Evolutionary conservation across 805 yeast genomes (phyloP).

Genomic region (Candida peoriensis): DNA sequence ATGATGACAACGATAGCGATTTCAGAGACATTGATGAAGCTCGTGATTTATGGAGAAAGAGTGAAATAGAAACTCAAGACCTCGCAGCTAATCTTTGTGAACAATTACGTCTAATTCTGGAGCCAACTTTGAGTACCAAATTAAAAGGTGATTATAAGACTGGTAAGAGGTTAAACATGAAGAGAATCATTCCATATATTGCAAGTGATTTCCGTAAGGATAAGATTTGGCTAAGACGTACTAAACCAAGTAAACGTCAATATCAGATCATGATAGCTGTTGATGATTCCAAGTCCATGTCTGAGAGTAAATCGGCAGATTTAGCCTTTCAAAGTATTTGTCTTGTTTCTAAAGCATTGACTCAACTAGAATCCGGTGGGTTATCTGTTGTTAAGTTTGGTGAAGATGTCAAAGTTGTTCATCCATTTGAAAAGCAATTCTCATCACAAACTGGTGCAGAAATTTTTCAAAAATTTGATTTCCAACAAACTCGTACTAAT

Average conservation of each 20-base stretch:
- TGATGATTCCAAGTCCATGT: constrained; percentile 97
- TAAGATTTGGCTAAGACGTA: constrained; percentile 96
- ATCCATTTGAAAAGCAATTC: constrained; percentile 84
- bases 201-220: constrained; percentile 97
- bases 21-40: constrained; percentile 62
- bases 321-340: constrained; percentile 94
- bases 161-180: constrained; percentile 96
- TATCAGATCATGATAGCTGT: constrained; percentile 97
- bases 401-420: constrained; percentile 74
- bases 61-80: constrained; percentile 84
- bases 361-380: constrained; percentile 93
- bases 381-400: constrained; percentile 89
- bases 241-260: constrained; percentile 95
- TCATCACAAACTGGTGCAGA: constrained; percentile 77
- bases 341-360: constrained; percentile 86
- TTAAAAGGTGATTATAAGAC: constrained; percentile 93
- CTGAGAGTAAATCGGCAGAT: constrained; percentile 84
- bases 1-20: constrained; percentile 21
- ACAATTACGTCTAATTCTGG: constrained; percentile 86
- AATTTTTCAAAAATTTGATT: constrained; percentile 83
- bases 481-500: constrained; percentile 84
- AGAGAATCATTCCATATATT: constrained; percentile 93
- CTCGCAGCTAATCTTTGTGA: constrained; percentile 85
- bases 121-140: constrained; percentile 95
- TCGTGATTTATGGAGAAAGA: constrained; percentile 71